Evolutionary conservation across 2,329 filamentous ascomycete genomes (phyloP), one percentile per base, ranked within the genome.

Genomic region (Clarireedia paspali): DNA sequence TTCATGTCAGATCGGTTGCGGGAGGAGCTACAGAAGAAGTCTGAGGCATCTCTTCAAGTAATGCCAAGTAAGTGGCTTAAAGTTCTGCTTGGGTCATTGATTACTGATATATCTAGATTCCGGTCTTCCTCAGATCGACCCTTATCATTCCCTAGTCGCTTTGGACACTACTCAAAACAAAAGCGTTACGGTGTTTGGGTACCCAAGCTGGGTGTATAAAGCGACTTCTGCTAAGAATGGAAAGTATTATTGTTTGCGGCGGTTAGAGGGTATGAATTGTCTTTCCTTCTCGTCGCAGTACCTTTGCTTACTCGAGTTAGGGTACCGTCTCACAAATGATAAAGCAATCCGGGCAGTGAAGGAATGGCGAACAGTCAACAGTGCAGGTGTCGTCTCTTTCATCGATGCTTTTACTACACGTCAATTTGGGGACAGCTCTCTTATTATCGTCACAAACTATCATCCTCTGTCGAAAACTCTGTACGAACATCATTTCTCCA

Each of bases 161-260:
- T 75, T 99, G 45, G 91, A 97, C 70, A 88, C 85, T 7, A 87
- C 80, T 50, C 84, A 89, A 59, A 83, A 91, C 62, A 91, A 90
- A 70, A 90, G 86, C 62, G 81, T 85, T 4, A 80, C 82, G 12
- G 82, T 88, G 15, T 96, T 96, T 71, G 90, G 91, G 27, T 95
- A 90, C 66, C 83, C 87, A 5, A 96, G 87, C 64, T 97, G 91
- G 90, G 83, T 96, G 0, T 99, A 96, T 75, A 97, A 97, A 74
- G 92, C 91, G 7, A 85, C 87, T 24, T 95, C 90, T 6, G 86
- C 82, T 70, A 94, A 94, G 68, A 92, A 92, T 64, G 94, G 91
- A 10, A 85, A 88, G 62, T 83, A 85, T n/a, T 97, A 95, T 71
- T 90, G 87, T 56, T 75, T 99, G 47, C 82, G 94, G 60, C 81